Evolutionary conservation across 1,284 basidiomycete genomes (phyloP).

Genomic region (Gymnopus androsaceus): DNA sequence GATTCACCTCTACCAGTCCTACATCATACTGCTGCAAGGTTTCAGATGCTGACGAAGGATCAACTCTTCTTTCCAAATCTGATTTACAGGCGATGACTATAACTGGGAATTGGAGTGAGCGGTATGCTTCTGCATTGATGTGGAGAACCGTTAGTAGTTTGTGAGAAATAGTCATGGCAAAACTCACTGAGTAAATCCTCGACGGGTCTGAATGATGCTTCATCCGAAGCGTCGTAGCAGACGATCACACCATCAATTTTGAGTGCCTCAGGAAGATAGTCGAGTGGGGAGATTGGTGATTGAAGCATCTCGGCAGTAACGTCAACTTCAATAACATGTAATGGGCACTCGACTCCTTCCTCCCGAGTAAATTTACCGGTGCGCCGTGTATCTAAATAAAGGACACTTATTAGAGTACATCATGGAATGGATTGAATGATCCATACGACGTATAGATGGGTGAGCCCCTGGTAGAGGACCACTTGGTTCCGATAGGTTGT

Average conservation of each 20-base stretch:
- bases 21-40: slow-evolving; percentile 58
- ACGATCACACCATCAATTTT: slow-evolving; percentile 70
- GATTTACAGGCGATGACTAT: slow-evolving; percentile 77
- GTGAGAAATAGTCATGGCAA: slow-evolving; percentile 5
- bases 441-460: slow-evolving; percentile 46
- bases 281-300: slow-evolving; percentile 17
- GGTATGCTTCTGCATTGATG: slow-evolving; percentile 51
- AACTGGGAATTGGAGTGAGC: slow-evolving; percentile 55
- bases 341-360: slow-evolving; percentile 37
- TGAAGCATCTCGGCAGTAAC: slow-evolving; percentile 30
- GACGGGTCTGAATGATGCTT: slow-evolving; percentile 61
- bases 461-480: slow-evolving; percentile 35
- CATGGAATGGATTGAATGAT: neutral
- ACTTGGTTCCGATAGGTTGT: slow-evolving; percentile 51
- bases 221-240: slow-evolving; percentile 71
- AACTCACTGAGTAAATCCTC: slow-evolving; percentile 63
- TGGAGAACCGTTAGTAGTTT: slow-evolving; percentile 7
- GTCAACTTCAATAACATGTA: slow-evolving; percentile 63
- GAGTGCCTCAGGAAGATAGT: slow-evolving; percentile 50
- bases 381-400: slow-evolving; percentile 47
- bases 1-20: slow-evolving; percentile 67
- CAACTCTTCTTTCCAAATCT: slow-evolving; percentile 59
- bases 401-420: neutral
- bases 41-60: slow-evolving; percentile 51
- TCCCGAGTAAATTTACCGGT: slow-evolving; percentile 44